Base-by-base conservation (phyloP, 2,329 filamentous ascomycete genomes). In the Ambrosiella cleistominuta region DNA sequence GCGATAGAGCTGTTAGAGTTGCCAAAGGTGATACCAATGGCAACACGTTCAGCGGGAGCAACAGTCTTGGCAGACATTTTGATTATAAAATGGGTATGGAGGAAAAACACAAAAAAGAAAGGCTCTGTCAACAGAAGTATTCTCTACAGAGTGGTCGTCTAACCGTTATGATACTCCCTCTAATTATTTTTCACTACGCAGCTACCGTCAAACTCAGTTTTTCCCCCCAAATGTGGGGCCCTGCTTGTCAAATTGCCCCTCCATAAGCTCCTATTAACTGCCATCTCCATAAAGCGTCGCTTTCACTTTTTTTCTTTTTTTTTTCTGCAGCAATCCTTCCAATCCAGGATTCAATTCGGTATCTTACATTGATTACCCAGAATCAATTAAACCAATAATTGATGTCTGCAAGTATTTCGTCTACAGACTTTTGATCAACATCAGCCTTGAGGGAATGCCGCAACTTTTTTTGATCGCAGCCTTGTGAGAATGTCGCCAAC, bases 1-100 rank as follows among this genome's bases (percentile, higher is more conserved):
- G 91, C 91, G 73, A 98, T 96, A 61, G 89, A 96, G 75, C 88
- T 94, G 82, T 95, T 95, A 62, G 89, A 90, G 77, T 97, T 98
- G 74, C 93, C 93, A 77, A 97, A 96, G 64, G 90, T 86, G 69
- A 98, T 89, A 70, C 93, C 93, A 73, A 98, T 97, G 69, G 85
- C 88, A 66, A 78, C 75, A 66, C 81, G 77, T 65, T 82, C 76
- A 65, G 71, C 73, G 56, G 80, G 79, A 61, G 72, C 68, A 67
- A 70, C 72, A 63, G 71, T 67, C 70, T 65, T 71, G 73, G 58
- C 52, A 57, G 62, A 54, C 61, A 63, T 63, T 49, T 54, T 57
- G 42, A 57, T 37, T 36, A 60, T 54, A 45, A 51, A 50, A 54
- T 15, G 17, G 44, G 42, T 49, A 49, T 42, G 52, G 27, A 56